These are phyloP conservation scores for Lathyrus sativus DNA, from an alignment of 306 rosid genomes.

Conservation along the genomic window DNA sequence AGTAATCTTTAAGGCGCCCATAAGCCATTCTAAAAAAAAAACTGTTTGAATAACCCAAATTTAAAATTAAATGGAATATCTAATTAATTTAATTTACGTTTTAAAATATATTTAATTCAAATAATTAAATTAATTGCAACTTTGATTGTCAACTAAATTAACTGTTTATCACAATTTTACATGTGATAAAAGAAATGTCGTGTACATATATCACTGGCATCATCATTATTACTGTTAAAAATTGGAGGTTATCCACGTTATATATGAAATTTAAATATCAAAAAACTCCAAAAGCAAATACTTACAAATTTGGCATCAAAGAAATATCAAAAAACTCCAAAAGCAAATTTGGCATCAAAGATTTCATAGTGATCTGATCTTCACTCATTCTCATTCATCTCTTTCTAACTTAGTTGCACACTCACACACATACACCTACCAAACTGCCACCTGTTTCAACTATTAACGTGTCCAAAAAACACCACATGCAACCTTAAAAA, in stretches of 20 bases:
- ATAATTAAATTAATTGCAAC: too few species aligned
- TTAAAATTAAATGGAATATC: too few species aligned
- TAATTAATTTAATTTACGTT: too few species aligned
- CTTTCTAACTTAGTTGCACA: slow-evolving; percentile 17
- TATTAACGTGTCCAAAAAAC: slow-evolving; percentile 54
- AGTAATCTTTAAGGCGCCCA: too few species aligned
- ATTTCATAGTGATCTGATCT: slow-evolving; percentile 30
- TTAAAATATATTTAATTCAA: too few species aligned
- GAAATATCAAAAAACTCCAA: background rate
- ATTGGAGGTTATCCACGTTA: background rate
- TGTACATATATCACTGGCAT: too few species aligned
- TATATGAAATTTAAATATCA: background rate
- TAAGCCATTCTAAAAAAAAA: too few species aligned
- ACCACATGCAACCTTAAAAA: slow-evolving; percentile 46
- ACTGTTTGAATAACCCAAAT: too few species aligned
- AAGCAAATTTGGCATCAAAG: background rate
- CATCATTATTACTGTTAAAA: background rate
- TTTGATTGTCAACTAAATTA: too few species aligned
- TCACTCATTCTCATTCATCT: background rate
- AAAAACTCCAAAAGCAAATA: background rate
- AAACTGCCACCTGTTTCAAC: slow-evolving; percentile 50
- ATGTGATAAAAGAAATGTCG: too few species aligned
- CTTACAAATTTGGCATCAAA: background rate
- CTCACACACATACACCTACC: slow-evolving; percentile 22
- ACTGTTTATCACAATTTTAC: too few species aligned